A percentile compares a stretch with the other conserved stretches of the same genome.
These are phyloP conservation scores for Stentor roeselii DNA, from an alignment of 73 alveolate genomes.

Conservation along the genomic window DNA sequence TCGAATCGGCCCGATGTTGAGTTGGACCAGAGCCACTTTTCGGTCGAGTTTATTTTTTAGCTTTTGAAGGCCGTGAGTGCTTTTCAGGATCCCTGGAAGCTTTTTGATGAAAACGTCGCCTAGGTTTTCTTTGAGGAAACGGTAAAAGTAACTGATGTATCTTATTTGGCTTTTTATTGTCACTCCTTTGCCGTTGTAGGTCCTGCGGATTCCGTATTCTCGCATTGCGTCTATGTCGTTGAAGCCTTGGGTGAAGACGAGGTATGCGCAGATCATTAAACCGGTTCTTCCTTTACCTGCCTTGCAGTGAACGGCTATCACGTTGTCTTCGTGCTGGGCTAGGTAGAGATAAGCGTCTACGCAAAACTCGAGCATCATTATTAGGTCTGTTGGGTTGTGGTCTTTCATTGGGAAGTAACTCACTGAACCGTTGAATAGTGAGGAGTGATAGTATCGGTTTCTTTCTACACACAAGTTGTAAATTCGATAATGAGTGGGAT, in stretches of 20 bases:
- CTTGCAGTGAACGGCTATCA: slow-evolving; percentile 97
- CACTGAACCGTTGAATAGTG: slow-evolving; percentile 54
- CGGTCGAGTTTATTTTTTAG: not conserved
- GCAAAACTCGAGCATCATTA: slow-evolving; percentile 86
- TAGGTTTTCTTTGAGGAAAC: slow-evolving; percentile 62
- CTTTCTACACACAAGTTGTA: slow-evolving; percentile 61
- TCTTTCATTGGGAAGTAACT: slow-evolving; percentile 93
- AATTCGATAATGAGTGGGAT: slow-evolving; percentile 79
- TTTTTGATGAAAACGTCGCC: not conserved
- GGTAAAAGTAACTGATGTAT: slow-evolving; percentile 91
- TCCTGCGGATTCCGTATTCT: slow-evolving; percentile 91
- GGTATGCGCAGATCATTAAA: slow-evolving; percentile 97
- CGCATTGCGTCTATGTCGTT: slow-evolving; percentile 88
- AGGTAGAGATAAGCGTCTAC: slow-evolving; percentile 68
- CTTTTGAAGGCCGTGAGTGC: not conserved
- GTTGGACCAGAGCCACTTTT: not conserved
- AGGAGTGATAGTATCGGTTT: slow-evolving; percentile 74
- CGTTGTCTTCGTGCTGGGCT: slow-evolving; percentile 50
- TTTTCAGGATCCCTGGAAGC: not conserved
- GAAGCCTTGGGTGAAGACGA: slow-evolving; percentile 77
- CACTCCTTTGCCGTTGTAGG: slow-evolving; percentile 95
- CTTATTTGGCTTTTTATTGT: slow-evolving; percentile 95
- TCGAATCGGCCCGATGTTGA: slow-evolving; percentile 27
- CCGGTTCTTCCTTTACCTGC: slow-evolving; percentile 99
- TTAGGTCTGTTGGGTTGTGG: slow-evolving; percentile 96